phyloP scores from a whole-genome alignment of 1,139 yeast genomes.

The Lodderomyces beijingensis region DNA sequence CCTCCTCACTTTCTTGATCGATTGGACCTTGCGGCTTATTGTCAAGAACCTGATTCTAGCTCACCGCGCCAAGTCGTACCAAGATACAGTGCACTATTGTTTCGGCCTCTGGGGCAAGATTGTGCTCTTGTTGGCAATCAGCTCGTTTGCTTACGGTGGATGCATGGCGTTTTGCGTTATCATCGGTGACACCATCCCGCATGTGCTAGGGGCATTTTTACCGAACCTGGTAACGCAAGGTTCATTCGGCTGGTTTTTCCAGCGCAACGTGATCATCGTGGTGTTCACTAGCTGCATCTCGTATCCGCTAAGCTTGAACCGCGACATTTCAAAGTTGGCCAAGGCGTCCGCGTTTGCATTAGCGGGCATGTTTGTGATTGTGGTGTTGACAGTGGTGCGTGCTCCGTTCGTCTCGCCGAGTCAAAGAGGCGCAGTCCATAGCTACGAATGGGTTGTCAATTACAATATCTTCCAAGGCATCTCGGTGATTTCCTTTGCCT shows the following conservation, averaged over 20 bases:
- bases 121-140: slow-evolving; percentile 68
- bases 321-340: slow-evolving; percentile 82
- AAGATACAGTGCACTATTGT: slow-evolving; percentile 78
- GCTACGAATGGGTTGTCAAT: slow-evolving; percentile 53
- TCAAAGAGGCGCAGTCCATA: slow-evolving; percentile 44
- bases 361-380: slow-evolving; percentile 77
- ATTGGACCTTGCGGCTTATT: slow-evolving; percentile 79
- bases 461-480: slow-evolving; percentile 79
- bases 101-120: slow-evolving; percentile 73
- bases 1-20: slow-evolving; percentile 64
- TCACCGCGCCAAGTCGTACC: slow-evolving; percentile 69
- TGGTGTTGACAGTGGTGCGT: slow-evolving; percentile 63
- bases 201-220: slow-evolving; percentile 68
- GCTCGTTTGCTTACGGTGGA: slow-evolving; percentile 91
- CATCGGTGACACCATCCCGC: slow-evolving; percentile 93
- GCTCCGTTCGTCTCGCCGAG: slow-evolving; percentile 60
- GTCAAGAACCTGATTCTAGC: slow-evolving; percentile 80
- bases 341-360: slow-evolving; percentile 86
- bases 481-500: slow-evolving; percentile 85
- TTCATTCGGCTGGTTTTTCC: slow-evolving; percentile 48
- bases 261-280: slow-evolving; percentile 64
- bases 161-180: slow-evolving; percentile 91
- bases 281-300: slow-evolving; percentile 70
- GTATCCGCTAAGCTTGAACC: slow-evolving; percentile 74
- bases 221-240: slow-evolving; percentile 44